Conservation (phyloP, 2,329 filamentous ascomycete genomes). For the Colletotrichum noveboracense region DNA sequence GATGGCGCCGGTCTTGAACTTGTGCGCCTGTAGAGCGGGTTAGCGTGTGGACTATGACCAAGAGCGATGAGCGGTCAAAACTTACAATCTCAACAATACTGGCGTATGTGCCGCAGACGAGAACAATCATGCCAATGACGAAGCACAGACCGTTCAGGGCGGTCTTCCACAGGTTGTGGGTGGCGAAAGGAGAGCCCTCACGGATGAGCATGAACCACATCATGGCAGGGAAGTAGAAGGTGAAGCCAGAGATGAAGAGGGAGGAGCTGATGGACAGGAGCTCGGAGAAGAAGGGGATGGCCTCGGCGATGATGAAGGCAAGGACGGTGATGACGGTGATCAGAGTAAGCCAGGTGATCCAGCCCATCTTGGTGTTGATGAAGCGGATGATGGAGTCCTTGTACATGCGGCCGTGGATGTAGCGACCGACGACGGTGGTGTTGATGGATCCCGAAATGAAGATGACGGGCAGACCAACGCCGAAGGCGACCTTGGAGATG, state of each 20-base stretch:
- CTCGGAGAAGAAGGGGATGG: constrained; percentile 75
- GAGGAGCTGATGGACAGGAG: constrained; percentile 62
- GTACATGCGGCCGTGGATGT: constrained; percentile 51
- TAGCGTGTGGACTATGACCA: background rate
- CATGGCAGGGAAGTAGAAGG: constrained; percentile 47
- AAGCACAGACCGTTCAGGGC: constrained; percentile 31
- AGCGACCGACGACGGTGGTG: constrained; percentile 51
- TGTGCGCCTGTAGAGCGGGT: background rate
- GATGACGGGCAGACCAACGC: constrained; percentile 74
- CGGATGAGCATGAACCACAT: constrained; percentile 47
- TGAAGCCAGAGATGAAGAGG: constrained; percentile 50
- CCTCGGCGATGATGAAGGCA: constrained; percentile 74
- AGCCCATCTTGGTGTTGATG: constrained; percentile 54
- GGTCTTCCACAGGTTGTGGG: constrained; percentile 31
- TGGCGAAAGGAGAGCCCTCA: constrained; percentile 33
- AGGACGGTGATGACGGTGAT: constrained; percentile 63
- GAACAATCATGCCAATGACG: constrained; percentile 35
- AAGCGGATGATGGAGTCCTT: constrained; percentile 47
- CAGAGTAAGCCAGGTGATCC: constrained; percentile 63
- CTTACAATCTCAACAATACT: constrained; percentile 25
- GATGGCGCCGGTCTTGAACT: constrained; percentile 20
- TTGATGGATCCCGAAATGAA: constrained; percentile 78
- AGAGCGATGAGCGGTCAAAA: background rate
- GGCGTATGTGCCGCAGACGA: constrained; percentile 38
- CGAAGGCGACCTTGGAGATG: constrained; percentile 72